A percentile compares a stretch with the other conserved stretches of the same genome.
phyloP scores from a whole-genome alignment of 305 asterid genomes.

The Solanum hybrid region DNA sequence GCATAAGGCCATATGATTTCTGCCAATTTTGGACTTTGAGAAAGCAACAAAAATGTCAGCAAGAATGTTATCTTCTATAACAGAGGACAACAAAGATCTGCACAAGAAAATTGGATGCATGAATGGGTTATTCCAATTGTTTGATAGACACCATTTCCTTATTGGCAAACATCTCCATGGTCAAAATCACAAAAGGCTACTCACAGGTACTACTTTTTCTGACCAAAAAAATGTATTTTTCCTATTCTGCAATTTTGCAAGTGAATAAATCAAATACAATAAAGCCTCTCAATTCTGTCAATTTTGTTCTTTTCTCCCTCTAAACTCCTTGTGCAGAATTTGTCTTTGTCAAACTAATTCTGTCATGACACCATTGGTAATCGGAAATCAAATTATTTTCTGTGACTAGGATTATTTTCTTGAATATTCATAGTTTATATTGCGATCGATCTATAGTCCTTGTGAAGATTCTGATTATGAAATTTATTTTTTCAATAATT shows the following conservation, averaged over 20 bases:
- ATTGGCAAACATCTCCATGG: constrained; percentile 40
- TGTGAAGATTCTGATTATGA: neutral
- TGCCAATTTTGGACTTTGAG: constrained; percentile 1
- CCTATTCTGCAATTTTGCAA: neutral
- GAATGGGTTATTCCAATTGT: constrained; percentile 81
- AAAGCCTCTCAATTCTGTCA: neutral
- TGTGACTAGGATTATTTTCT: neutral
- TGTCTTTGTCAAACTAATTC: neutral
- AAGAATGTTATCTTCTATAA: constrained; percentile 32
- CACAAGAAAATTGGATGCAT: constrained; percentile 90
- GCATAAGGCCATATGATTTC: neutral
- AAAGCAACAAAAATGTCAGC: constrained; percentile 37
- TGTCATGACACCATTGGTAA: neutral
- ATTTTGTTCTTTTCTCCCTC: neutral
- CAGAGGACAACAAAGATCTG: constrained; percentile 47
- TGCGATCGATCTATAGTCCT: neutral
- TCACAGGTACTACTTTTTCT: constrained; percentile 37
- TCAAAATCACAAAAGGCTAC: constrained; percentile 47
- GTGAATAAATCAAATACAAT: neutral
- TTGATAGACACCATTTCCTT: constrained; percentile 66
- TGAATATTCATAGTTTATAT: neutral
- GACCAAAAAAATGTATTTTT: neutral
- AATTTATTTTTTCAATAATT: neutral
- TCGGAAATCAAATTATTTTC: neutral
- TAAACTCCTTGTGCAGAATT: neutral